Evolutionary conservation across 225 moss, liverwort and hornwort genomes (phyloP).

Genomic region (Pseudisothecium myosuroides): DNA sequence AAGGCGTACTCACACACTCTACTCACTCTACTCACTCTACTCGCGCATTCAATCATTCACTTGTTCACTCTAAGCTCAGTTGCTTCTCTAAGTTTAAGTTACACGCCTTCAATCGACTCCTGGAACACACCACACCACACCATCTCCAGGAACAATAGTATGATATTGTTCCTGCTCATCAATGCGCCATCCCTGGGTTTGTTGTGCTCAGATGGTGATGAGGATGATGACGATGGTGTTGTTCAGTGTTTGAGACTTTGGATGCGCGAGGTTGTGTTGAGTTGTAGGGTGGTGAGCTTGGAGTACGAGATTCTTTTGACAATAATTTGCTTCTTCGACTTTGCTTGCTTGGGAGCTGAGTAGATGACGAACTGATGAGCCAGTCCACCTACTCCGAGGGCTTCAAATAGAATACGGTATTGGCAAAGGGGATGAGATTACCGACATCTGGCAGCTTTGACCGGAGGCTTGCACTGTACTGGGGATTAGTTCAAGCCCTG

Average conservation of each 20-base stretch:
- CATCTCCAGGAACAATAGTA: not conserved
- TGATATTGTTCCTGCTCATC: not conserved
- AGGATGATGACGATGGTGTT: not conserved
- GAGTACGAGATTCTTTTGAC: not conserved
- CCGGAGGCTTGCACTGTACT: too few relatives aligned
- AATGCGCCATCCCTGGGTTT: not conserved
- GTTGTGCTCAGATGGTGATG: not conserved
- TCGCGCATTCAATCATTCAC: not conserved
- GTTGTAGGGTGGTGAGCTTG: not conserved
- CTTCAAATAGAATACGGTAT: not conserved
- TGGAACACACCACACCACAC: not conserved
- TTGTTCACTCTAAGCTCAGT: not conserved
- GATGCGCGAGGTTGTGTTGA: not conserved
- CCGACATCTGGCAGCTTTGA: not conserved
- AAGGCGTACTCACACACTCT: not conserved
- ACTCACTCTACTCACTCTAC: not conserved
- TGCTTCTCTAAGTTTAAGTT: too few relatives aligned
- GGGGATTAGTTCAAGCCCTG: not conserved
- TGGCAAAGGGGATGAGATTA: not conserved
- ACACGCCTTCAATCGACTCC: not conserved
- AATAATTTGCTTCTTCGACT: not conserved
- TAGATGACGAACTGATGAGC: not conserved
- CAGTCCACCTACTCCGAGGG: not conserved
- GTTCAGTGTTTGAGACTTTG: too few relatives aligned
- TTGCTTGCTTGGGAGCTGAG: not conserved